Conservation (phyloP, 2,329 filamentous ascomycete species). For the Microcyclospora tardicrescens region DNA sequence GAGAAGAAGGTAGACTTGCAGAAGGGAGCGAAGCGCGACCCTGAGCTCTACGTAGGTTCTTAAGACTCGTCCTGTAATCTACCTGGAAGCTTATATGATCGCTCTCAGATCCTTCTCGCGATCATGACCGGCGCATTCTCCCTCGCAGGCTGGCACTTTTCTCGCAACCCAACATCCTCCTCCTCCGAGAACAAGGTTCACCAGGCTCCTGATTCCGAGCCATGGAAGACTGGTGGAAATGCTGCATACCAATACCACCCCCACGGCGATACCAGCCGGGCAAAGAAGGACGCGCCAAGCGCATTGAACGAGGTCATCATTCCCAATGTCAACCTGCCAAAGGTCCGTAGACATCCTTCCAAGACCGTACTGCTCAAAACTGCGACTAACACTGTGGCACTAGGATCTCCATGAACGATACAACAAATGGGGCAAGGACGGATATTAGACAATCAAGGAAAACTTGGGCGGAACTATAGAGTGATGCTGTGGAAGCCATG, state of each 20-base stretch:
- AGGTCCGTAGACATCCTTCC: conserved; percentile 42
- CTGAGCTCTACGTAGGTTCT: conserved; percentile 57
- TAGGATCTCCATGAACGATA: conserved; percentile 88
- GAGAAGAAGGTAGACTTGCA: conserved; percentile 38
- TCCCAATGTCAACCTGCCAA: conserved; percentile 83
- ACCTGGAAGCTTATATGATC: conserved; percentile 3
- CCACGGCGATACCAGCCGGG: conserved; percentile 62
- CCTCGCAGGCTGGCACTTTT: conserved; percentile 82
- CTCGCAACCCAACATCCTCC: conserved; percentile 69
- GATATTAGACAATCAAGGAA: conserved; percentile 43
- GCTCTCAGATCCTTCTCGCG: conserved; percentile 64
- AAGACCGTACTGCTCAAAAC: not conserved
- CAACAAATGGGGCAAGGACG: conserved; percentile 99
- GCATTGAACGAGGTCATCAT: conserved; percentile 91
- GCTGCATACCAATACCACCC: conserved; percentile 59
- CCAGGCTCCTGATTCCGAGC: conserved; percentile 67
- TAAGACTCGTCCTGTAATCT: not conserved
- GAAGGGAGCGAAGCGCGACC: conserved; percentile 55
- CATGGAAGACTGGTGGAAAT: conserved; percentile 62
- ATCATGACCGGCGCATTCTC: conserved; percentile 83
- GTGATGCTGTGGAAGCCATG: not conserved
- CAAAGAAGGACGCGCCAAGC: conserved; percentile 80
- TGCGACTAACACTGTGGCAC: not conserved
- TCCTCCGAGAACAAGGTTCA: conserved; percentile 69
- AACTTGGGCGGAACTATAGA: not conserved